phyloP scores from a whole-genome alignment of 73 alveolate species.

The Paramecium tetraurelia region DNA sequence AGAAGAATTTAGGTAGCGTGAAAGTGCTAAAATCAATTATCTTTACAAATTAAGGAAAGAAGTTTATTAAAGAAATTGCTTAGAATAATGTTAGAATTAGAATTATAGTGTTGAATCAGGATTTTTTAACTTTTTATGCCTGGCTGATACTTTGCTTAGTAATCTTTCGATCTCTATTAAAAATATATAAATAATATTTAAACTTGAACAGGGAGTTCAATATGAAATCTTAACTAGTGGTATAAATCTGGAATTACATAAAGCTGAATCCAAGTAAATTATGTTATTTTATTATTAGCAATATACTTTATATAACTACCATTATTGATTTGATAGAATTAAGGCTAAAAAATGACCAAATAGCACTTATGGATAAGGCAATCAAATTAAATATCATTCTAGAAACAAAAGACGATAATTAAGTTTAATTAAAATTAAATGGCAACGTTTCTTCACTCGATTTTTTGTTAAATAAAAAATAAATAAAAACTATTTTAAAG shows the following conservation, averaged over 20 bases:
- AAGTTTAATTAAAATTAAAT: not conserved
- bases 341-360: not conserved
- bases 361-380: not conserved
- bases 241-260: not conserved
- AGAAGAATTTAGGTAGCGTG: not conserved
- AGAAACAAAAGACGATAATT: not conserved
- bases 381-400: not conserved
- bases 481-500: not conserved
- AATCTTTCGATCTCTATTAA: not conserved
- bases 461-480: not conserved
- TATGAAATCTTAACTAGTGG: not conserved
- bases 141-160: not conserved
- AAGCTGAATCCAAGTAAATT: not conserved
- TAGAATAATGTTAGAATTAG: not conserved
- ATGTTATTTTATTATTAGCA: not conserved
- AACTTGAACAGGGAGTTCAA: not conserved
- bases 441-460: not conserved
- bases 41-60: not conserved
- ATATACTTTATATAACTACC: not conserved
- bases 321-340: not conserved
- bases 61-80: not conserved
- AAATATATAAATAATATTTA: not conserved
- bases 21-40: not conserved
- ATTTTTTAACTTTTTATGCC: not conserved
- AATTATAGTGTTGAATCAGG: not conserved